Evolutionary conservation across 2,329 filamentous ascomycete genomes (phyloP).

Genomic region (Acrodontium crateriforme): DNA sequence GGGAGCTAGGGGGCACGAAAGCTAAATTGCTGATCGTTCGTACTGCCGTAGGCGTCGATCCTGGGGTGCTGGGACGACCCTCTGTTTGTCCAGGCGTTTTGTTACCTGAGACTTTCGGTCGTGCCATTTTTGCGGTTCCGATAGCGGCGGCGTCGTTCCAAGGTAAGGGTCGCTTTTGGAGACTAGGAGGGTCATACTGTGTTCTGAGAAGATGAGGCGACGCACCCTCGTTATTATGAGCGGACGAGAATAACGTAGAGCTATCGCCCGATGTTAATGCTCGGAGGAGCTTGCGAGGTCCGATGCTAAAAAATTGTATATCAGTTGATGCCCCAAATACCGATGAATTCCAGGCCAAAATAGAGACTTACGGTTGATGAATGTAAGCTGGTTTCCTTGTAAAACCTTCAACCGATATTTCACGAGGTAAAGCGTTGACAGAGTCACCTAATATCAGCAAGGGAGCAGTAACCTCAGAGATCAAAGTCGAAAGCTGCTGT

Average conservation of each 20-base stretch:
- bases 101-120: too few relatives aligned
- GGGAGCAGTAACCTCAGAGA: constrained; percentile 1
- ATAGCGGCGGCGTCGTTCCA: too few relatives aligned
- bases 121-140: too few relatives aligned
- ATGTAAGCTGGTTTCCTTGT: constrained; percentile 4
- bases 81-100: neutral
- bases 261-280: constrained; percentile 5
- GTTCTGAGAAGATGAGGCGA: too few relatives aligned
- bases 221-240: too few relatives aligned
- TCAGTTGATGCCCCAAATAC: constrained; percentile 1
- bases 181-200: too few relatives aligned
- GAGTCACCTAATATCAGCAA: constrained; percentile 3
- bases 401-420: constrained; percentile 4
- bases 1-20: too few relatives aligned
- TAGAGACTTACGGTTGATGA: constrained; percentile 7
- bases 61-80: neutral
- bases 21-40: neutral
- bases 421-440: constrained; percentile 1
- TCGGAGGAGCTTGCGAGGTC: constrained; percentile 10
- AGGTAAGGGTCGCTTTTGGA: too few relatives aligned
- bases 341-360: constrained; percentile 1
- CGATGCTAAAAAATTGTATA: constrained; percentile 4
- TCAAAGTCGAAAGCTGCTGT: constrained; percentile 1
- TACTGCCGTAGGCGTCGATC: neutral
- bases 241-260: too few relatives aligned